Conservation (phyloP, 805 yeast species). For the Candida peoriensis region DNA sequence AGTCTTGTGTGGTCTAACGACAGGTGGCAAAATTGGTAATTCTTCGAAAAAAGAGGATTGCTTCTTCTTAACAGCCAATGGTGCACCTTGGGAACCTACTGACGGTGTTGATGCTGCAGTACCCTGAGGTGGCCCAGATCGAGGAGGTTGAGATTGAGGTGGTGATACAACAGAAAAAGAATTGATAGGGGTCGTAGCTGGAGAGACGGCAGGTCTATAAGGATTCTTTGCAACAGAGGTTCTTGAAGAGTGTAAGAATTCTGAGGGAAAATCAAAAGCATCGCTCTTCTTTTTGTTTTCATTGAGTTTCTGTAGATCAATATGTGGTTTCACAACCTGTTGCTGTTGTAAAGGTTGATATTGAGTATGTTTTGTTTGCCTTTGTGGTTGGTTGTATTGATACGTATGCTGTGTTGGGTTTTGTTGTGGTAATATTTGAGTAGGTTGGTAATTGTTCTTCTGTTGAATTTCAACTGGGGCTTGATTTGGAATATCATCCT, state of each 20-base stretch:
- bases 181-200: neutral
- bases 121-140: constrained; percentile 16
- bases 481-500: constrained; percentile 32
- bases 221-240: constrained; percentile 1
- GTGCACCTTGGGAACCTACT: neutral
- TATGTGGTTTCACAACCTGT: constrained; percentile 7
- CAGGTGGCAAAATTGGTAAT: constrained; percentile 37
- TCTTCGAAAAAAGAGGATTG: constrained; percentile 51
- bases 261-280: constrained; percentile 71
- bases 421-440: too few species aligned
- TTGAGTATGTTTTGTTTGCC: neutral
- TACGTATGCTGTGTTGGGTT: neutral
- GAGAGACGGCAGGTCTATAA: constrained; percentile 4
- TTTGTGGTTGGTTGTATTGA: constrained; percentile 1
- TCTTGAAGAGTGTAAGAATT: constrained; percentile 46
- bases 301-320: constrained; percentile 30
- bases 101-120: constrained; percentile 1
- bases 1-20: constrained; percentile 3
- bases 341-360: constrained; percentile 9
- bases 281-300: constrained; percentile 59
- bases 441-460: constrained; percentile 27
- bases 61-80: constrained; percentile 25
- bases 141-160: constrained; percentile 8
- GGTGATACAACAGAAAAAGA: neutral
- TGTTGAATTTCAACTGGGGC: constrained; percentile 35